Conservation (phyloP, 805 yeast species). For the Limtongia smithiae region DNA sequence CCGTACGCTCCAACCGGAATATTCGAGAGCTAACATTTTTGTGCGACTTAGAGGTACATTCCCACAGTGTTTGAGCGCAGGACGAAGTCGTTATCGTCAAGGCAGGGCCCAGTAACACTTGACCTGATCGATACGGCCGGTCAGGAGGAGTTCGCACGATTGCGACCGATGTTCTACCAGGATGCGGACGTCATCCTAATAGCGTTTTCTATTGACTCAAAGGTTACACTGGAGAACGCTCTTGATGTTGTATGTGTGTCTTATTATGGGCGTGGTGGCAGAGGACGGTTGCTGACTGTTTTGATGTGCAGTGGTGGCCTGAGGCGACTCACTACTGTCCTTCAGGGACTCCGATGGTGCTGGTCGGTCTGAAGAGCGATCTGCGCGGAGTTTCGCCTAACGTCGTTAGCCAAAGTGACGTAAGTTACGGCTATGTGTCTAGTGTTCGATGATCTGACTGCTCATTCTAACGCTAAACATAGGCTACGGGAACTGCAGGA, state of each 20-base stretch:
- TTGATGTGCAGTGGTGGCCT: conserved; percentile 74
- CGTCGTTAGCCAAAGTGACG: too few relatives aligned
- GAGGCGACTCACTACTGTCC: conserved; percentile 83
- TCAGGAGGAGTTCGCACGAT: conserved; percentile 78
- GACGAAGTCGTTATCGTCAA: conserved; percentile 51
- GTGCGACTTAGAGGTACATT: conserved; percentile 55
- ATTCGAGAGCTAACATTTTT: not conserved
- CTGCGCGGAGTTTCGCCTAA: conserved; percentile 37
- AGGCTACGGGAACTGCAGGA: too few relatives aligned
- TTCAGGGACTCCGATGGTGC: conserved; percentile 59
- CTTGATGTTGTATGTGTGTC: conserved; percentile 43
- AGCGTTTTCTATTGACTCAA: conserved; percentile 68
- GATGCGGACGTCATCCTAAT: conserved; percentile 72
- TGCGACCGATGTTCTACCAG: conserved; percentile 74
- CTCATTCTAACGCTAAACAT: too few relatives aligned
- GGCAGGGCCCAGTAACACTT: conserved; percentile 55
- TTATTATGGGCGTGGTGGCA: too few relatives aligned
- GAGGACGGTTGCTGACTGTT: too few relatives aligned
- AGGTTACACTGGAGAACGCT: conserved; percentile 64
- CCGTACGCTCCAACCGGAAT: too few relatives aligned
- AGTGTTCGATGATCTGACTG: too few relatives aligned
- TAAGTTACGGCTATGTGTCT: too few relatives aligned
- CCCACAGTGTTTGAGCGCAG: conserved; percentile 84
- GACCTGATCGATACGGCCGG: conserved; percentile 91
- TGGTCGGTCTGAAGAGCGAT: conserved; percentile 84